phyloP scores from a whole-genome alignment of 2,329 filamentous ascomycete species.

The Aspergillus persii region DNA sequence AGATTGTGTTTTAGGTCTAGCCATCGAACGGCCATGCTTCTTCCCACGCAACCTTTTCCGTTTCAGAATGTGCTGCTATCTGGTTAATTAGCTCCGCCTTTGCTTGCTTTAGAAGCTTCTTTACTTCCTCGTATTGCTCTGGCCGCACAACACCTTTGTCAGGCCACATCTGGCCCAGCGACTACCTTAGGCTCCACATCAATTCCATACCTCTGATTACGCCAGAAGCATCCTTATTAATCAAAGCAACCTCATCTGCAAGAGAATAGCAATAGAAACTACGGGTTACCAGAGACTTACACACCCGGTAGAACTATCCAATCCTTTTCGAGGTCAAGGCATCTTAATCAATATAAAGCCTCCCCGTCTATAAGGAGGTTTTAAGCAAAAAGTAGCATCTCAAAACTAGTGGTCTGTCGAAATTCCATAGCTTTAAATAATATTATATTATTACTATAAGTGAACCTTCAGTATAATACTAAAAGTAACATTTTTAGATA shows the following conservation, averaged over 20 bases:
- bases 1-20: neutral
- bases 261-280: conserved; percentile 11
- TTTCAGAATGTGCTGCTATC: conserved; percentile 11
- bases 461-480: conserved; percentile 11
- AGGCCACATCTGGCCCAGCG: conserved; percentile 14
- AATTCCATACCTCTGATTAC: conserved; percentile 12
- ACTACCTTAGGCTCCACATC: conserved; percentile 11
- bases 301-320: conserved; percentile 14
- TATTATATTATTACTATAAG: conserved; percentile 3
- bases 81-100: conserved; percentile 11
- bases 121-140: conserved; percentile 14
- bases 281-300: conserved; percentile 5
- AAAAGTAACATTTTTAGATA: conserved; percentile 12
- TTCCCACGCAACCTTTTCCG: conserved; percentile 12
- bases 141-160: conserved; percentile 14
- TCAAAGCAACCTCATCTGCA: conserved; percentile 4
- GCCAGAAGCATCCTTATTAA: conserved; percentile 10
- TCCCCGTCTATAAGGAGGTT: conserved; percentile 15
- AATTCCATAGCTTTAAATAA: conserved; percentile 14
- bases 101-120: conserved; percentile 10
- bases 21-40: conserved; percentile 33
- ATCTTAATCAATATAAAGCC: conserved; percentile 9
- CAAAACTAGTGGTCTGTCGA: conserved; percentile 11
- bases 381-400: conserved; percentile 12
- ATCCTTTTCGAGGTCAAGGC: conserved; percentile 11